Evolutionary conservation across 2,329 filamentous ascomycete species (phyloP).

Genomic region (Cadophora gregata): DNA sequence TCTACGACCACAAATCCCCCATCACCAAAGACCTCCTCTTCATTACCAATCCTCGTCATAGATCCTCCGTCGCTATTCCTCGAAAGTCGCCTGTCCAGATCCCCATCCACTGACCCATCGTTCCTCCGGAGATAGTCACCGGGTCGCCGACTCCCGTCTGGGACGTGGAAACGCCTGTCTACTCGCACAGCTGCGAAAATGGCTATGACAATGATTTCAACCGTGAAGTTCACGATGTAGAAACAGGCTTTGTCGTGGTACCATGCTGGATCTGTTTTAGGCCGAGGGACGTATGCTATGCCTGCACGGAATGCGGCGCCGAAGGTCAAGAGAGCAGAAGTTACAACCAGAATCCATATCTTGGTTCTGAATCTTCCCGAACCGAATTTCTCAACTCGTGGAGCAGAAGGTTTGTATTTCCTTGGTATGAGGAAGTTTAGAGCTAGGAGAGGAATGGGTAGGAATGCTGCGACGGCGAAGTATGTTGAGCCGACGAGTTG

Average conservation of each 20-base stretch:
- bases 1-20: background rate
- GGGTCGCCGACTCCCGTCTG: constrained; percentile 68
- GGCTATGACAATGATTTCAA: constrained; percentile 74
- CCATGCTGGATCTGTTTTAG: constrained; percentile 63
- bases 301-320: constrained; percentile 74
- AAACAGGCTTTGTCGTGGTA: constrained; percentile 75
- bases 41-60: constrained; percentile 24
- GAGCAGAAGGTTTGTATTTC: constrained; percentile 10
- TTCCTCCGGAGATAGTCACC: constrained; percentile 49
- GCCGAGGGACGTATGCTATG: constrained; percentile 51
- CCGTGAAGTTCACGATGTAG: constrained; percentile 78
- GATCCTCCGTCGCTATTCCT: constrained; percentile 1
- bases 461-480: constrained; percentile 68
- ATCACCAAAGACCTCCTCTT: constrained; percentile 31
- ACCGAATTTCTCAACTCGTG: constrained; percentile 65
- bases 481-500: constrained; percentile 67
- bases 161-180: constrained; percentile 77
- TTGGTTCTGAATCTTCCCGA: constrained; percentile 71
- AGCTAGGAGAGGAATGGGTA: constrained; percentile 65
- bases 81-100: background rate
- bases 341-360: constrained; percentile 65
- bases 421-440: constrained; percentile 55
- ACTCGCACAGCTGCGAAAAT: constrained; percentile 72
- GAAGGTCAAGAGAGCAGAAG: constrained; percentile 65
- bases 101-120: background rate